phyloP scores from a whole-genome alignment of 441 rosid species.

The Corymbia citriodora region DNA sequence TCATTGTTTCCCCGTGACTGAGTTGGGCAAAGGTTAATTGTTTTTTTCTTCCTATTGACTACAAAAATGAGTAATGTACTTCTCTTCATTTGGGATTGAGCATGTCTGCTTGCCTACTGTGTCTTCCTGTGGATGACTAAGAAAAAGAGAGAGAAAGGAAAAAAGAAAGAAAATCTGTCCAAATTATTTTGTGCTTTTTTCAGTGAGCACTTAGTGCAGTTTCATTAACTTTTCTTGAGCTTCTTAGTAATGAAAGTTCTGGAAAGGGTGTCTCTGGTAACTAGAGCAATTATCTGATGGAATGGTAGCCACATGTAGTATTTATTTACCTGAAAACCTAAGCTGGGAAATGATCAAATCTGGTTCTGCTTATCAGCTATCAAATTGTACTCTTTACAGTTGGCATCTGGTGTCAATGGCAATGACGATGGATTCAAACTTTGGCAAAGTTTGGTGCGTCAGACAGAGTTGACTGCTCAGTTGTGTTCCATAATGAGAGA shows the following conservation, averaged over 20 bases:
- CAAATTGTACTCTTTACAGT: slow-evolving; percentile 37
- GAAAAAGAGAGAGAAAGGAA: background rate
- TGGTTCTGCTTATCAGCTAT: slow-evolving; percentile 4
- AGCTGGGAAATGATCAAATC: background rate
- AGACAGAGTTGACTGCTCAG: slow-evolving; percentile 94
- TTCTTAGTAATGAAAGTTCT: background rate
- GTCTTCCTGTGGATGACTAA: background rate
- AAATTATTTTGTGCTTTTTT: background rate
- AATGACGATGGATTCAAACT: slow-evolving; percentile 72
- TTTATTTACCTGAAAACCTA: background rate
- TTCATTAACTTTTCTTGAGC: background rate
- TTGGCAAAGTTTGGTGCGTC: slow-evolving; percentile 95
- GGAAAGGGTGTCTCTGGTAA: background rate
- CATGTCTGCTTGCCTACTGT: background rate
- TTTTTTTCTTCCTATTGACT: background rate
- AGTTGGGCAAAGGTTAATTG: background rate
- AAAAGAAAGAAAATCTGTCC: background rate
- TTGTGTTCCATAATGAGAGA: slow-evolving; percentile 85
- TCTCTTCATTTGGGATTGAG: background rate
- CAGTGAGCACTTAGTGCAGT: background rate
- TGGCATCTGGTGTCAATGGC: slow-evolving; percentile 50
- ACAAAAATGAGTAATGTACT: background rate
- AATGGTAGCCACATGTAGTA: background rate
- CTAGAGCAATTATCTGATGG: background rate
- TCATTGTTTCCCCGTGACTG: background rate